Evolutionary conservation across 805 yeast species (phyloP).

Genomic region (Candida khao-thaluensis): DNA sequence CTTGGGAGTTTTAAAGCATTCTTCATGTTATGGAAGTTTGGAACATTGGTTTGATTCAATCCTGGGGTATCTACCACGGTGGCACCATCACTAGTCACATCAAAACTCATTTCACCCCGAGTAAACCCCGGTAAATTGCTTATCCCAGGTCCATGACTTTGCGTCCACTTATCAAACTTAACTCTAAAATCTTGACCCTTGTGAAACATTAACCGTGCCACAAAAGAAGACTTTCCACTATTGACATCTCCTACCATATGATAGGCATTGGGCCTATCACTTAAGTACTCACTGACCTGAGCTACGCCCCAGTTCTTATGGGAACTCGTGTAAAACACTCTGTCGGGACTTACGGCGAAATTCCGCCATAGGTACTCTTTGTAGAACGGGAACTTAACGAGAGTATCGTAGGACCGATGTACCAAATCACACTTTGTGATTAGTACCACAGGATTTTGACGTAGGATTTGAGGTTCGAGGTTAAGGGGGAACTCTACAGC

Average conservation of each 20-base stretch:
- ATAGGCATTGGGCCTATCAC: conserved; percentile 26
- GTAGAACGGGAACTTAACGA: conserved; percentile 28
- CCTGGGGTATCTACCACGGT: conserved; percentile 15
- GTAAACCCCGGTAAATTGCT: conserved; percentile 72
- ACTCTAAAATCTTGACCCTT: conserved; percentile 7
- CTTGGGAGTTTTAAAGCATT: conserved; percentile 28
- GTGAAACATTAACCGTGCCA: conserved; percentile 29
- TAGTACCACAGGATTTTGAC: conserved; percentile 27
- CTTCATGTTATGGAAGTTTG: conserved; percentile 22
- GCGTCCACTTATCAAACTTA: conserved; percentile 20
- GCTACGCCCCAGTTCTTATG: conserved; percentile 52
- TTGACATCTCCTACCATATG: conserved; percentile 67
- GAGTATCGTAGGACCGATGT: conserved; percentile 27
- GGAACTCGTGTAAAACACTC: conserved; percentile 52
- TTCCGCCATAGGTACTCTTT: conserved; percentile 33
- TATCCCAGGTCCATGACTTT: conserved; percentile 44
- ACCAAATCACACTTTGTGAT: conserved; percentile 48
- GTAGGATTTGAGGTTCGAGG: conserved; percentile 24
- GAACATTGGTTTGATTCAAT: conserved; percentile 13
- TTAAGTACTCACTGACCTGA: conserved; percentile 36
- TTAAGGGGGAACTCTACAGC: conserved; percentile 67
- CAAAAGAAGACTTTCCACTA: conserved; percentile 65
- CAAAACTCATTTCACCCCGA: conserved; percentile 38
- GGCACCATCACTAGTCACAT: conserved; percentile 6
- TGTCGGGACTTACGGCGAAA: conserved; percentile 26